Conservation (phyloP, 768 basidiomycete species). For the Boletus pseudo-olivaceus region DNA sequence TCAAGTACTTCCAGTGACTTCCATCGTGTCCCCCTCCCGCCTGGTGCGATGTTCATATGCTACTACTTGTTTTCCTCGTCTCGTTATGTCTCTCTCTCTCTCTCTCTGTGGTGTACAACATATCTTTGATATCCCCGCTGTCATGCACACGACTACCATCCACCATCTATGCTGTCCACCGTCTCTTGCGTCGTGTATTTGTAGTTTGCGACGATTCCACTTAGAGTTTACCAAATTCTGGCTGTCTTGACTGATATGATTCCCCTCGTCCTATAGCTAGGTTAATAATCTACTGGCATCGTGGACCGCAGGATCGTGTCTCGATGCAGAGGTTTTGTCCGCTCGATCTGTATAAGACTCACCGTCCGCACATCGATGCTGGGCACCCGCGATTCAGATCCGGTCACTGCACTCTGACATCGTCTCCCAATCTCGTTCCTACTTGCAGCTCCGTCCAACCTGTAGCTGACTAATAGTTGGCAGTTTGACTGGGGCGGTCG, state of each 20-base stretch:
- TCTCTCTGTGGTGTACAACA: constrained; percentile 2
- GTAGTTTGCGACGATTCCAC: background rate
- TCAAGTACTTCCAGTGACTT: background rate
- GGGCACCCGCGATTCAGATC: too few relatives aligned
- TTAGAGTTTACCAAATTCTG: background rate
- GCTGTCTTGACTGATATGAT: constrained; percentile 8
- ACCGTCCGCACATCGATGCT: too few relatives aligned
- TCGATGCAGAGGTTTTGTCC: too few relatives aligned
- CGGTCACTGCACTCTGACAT: too few relatives aligned
- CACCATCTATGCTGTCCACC: constrained; percentile 1
- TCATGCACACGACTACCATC: background rate
- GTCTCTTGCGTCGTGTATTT: constrained; percentile 2
- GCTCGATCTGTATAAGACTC: too few relatives aligned
- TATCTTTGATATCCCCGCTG: background rate
- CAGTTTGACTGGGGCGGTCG: too few relatives aligned
- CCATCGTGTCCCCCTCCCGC: background rate
- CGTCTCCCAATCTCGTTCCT: too few relatives aligned
- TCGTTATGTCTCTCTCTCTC: constrained; percentile 5
- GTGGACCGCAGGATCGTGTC: too few relatives aligned
- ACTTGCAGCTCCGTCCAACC: too few relatives aligned
- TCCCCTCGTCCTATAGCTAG: background rate
- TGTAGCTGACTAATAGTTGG: too few relatives aligned
- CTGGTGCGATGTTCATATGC: constrained; percentile 3
- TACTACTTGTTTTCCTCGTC: background rate
- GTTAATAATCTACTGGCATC: too few relatives aligned